Base-by-base conservation (phyloP, 306 rosid species). In the Cucurbita moschata region DNA sequence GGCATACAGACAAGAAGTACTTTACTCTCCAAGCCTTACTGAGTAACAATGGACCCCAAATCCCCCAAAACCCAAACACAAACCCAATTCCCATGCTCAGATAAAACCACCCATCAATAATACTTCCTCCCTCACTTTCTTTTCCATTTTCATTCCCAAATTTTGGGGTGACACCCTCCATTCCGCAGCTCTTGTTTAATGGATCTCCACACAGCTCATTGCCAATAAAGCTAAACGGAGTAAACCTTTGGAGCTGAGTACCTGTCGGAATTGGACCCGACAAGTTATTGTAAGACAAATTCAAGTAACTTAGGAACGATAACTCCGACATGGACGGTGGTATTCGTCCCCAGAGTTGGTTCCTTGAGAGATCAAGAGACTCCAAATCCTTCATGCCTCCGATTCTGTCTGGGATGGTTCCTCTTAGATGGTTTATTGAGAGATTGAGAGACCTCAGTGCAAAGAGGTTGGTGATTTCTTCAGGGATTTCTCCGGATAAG, bases 211-310 rank as follows among this genome's bases (percentile, higher is more conserved):
- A 63, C 15, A 63, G 50, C 3, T 63, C 23, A n/a, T 63, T 63
- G 18, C 70, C 70, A n/a, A 63, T 39, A 7, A 63, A 63, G 70
- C 50, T 39, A 14, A 23, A 63, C 4, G 70, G 70, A 63, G 8
- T 10, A 15, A 56, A 38, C 21, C 42, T 38, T 12, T 77, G 75
- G 6, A 77, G 60, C 15, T 77, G 70, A 43, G 75, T 68, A 30
- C 79, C 35, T 9, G 16, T 6, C 0, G 81, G 77, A 71, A 77
- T 71, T 1, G 2, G 21, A 7, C 81, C 77, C 0, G 38, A 46
- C 44, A 78, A 12, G 18, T 73, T 63, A 54, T 78, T 78, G 59
- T 43, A 35, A 16, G 81, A 64, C 46, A 78, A 30, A 51, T 42
- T 73, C 19, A 78, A 64, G 51, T n/a, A 4, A 64, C 39, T 54